Conservation (phyloP, 768 basidiomycete genomes). For the Exidia glandulosa region DNA sequence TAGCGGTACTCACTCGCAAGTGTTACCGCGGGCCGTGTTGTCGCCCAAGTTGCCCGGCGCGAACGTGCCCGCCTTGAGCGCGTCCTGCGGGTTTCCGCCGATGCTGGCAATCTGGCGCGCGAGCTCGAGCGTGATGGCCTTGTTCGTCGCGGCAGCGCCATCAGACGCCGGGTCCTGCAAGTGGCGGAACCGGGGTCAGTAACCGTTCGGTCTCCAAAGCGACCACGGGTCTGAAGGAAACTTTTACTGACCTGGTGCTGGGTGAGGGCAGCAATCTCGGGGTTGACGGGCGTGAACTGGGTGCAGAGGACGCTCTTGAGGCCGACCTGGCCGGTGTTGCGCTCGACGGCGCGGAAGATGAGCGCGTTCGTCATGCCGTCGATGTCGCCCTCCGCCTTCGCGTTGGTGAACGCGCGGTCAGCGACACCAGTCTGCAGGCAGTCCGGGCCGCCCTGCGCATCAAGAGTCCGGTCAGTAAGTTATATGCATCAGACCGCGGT, state of each 20-base stretch:
- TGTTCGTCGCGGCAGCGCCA: constrained; percentile 48
- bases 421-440: constrained; percentile 58
- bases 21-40: constrained; percentile 42
- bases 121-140: constrained; percentile 48
- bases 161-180: constrained; percentile 47
- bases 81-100: constrained; percentile 49
- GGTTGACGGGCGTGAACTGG: constrained; percentile 43
- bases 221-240: too few species aligned
- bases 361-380: constrained; percentile 46
- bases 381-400: constrained; percentile 49
- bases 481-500: too few species aligned
- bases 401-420: constrained; percentile 64
- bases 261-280: constrained; percentile 52
- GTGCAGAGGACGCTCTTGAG: constrained; percentile 37
- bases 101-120: constrained; percentile 54
- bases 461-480: too few species aligned
- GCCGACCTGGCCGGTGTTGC: constrained; percentile 51
- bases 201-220: too few species aligned
- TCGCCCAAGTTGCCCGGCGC: constrained; percentile 44
- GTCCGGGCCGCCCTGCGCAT: too few species aligned
- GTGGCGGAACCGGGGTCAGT: neutral
- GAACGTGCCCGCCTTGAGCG: constrained; percentile 52
- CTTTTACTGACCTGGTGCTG: constrained; percentile 39
- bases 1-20: constrained; percentile 28
- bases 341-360: constrained; percentile 54